Evolutionary conservation across 805 yeast genomes (phyloP).

Genomic region (Hanseniaspora taiwanica): DNA sequence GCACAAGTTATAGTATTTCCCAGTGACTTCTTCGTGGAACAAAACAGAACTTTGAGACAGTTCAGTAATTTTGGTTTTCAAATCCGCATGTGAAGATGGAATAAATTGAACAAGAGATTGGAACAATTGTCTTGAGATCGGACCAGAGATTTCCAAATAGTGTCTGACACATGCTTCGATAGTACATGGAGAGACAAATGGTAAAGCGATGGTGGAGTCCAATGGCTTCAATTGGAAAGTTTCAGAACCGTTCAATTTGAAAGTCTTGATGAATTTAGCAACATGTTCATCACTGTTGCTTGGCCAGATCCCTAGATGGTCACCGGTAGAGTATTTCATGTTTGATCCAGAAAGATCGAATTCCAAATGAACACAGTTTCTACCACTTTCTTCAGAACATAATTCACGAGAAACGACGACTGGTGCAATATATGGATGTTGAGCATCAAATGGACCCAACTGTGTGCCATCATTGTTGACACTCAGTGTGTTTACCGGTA

Average conservation of each 20-base stretch:
- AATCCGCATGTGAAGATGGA: conserved; percentile 40
- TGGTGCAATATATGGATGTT: conserved; percentile 74
- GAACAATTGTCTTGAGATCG: conserved; percentile 81
- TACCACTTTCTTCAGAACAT: conserved; percentile 38
- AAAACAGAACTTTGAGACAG: conserved; percentile 56
- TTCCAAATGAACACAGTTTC: conserved; percentile 86
- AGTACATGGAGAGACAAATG: conserved; percentile 76
- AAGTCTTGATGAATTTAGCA: conserved; percentile 46
- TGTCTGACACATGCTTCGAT: conserved; percentile 75
- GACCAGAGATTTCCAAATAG: conserved; percentile 83
- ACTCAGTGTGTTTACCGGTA: conserved; percentile 22
- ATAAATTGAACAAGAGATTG: conserved; percentile 68
- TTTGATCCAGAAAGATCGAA: conserved; percentile 66
- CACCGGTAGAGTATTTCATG: conserved; percentile 85
- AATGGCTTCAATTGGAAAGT: conserved; percentile 54
- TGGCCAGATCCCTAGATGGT: conserved; percentile 91
- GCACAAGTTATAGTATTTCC: conserved; percentile 55
- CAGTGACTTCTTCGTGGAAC: conserved; percentile 54
- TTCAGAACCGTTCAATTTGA: conserved; percentile 40
- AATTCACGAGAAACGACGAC: conserved; percentile 52
- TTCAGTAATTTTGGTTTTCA: conserved; percentile 25
- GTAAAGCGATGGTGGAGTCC: conserved; percentile 53
- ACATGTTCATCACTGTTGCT: conserved; percentile 73
- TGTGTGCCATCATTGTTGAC: conserved; percentile 27
- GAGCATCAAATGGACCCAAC: conserved; percentile 65